Conservation (phyloP, 441 rosid species). For the Dalechampia spathulata region DNA sequence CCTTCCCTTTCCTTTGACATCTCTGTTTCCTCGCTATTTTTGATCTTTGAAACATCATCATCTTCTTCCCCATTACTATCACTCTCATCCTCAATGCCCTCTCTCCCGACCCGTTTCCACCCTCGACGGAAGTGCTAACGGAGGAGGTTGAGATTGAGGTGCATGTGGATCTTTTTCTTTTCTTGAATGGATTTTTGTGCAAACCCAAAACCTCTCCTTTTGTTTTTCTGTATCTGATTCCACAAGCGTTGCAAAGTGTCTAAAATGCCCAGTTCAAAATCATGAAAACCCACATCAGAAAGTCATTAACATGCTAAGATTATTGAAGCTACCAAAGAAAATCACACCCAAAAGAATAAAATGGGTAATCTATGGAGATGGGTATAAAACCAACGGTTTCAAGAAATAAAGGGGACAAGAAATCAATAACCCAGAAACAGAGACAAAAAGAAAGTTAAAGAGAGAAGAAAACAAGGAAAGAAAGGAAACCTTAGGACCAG, state of each 20-base stretch:
- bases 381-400: too few species aligned
- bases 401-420: too few species aligned
- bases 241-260: slow-evolving; percentile 95
- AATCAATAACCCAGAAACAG: too few species aligned
- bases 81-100: slow-evolving; percentile 25
- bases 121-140: not conserved
- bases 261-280: slow-evolving; percentile 21
- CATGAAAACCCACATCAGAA: too few species aligned
- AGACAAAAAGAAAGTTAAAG: not conserved
- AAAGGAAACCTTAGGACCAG: slow-evolving; percentile 70
- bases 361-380: too few species aligned
- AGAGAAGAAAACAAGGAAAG: not conserved
- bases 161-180: slow-evolving; percentile 17
- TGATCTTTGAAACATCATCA: slow-evolving; percentile 28
- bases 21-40: slow-evolving; percentile 34
- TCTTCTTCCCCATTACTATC: slow-evolving; percentile 26
- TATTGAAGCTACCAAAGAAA: too few species aligned
- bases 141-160: not conserved
- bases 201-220: slow-evolving; percentile 27
- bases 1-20: slow-evolving; percentile 47
- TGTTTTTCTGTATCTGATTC: slow-evolving; percentile 69
- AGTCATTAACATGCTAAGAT: too few species aligned
- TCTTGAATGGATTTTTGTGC: slow-evolving; percentile 26
- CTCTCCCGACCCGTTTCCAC: slow-evolving; percentile 16
- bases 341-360: too few species aligned